phyloP scores from a whole-genome alignment of 345 rosid genomes.

The Gossypium turneri region DNA sequence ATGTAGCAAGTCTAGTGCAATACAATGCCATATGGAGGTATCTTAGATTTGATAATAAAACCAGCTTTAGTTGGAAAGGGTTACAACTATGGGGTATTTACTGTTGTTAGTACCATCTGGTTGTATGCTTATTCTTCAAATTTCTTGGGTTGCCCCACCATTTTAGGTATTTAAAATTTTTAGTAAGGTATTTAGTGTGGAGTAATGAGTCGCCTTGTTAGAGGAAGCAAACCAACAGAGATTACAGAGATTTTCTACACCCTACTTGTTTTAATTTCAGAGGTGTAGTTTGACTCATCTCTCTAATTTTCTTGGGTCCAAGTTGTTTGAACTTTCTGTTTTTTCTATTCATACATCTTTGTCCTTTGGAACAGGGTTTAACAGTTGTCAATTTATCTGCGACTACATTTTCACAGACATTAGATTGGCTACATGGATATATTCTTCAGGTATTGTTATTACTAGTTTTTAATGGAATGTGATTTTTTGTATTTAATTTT shows the following conservation, averaged over 20 bases:
- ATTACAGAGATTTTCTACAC: not conserved
- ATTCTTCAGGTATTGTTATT: conserved; percentile 71
- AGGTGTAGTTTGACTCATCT: conserved; percentile 4
- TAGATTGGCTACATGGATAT: conserved; percentile 77
- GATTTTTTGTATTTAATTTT: too few relatives aligned
- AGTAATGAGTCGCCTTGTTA: not conserved
- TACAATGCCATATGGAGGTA: not conserved
- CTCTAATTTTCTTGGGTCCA: not conserved
- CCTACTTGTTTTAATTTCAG: not conserved
- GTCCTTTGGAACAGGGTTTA: conserved; percentile 47
- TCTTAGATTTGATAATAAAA: not conserved
- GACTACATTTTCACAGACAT: conserved; percentile 82
- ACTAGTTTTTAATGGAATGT: too few relatives aligned
- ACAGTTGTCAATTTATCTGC: conserved; percentile 76
- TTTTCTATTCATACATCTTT: not conserved
- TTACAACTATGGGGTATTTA: not conserved
- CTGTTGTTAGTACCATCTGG: too few relatives aligned
- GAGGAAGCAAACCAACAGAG: not conserved
- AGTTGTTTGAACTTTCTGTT: conserved; percentile 5
- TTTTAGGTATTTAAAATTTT: not conserved
- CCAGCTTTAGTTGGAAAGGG: not conserved
- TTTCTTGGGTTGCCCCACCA: not conserved
- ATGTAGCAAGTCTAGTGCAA: not conserved
- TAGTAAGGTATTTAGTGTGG: not conserved
- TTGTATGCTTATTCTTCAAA: not conserved